Evolutionary conservation across 257 asterid genomes (phyloP), one percentile per base, ranked within the genome.

Genomic region (Nyctanthes arbortristis): DNA sequence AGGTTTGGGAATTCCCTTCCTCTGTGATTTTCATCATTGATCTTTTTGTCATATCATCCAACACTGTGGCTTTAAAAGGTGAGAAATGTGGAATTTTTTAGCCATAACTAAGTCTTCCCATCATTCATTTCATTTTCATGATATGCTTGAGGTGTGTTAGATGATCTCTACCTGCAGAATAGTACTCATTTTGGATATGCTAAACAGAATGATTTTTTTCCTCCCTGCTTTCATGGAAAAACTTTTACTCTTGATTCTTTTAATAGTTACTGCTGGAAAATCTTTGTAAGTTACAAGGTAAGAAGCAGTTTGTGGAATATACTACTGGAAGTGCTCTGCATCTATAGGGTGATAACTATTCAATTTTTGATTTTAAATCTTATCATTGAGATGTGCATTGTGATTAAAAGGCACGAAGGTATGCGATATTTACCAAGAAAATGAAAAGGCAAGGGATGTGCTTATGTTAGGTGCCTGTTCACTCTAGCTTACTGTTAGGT

Each of bases 1-100:
- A 91, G 96, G 96, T 91, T 35, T 92, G 96, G 96, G 91, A 89
- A 65, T 89, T 92, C 63, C 96, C 96, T 69, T 73, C 86, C 68
- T 84, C 94, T 0, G 85, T 81, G 82, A 68, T 84, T 71, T 77
- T 80, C 80, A 85, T 92, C 77, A 70, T 86, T 57, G 95, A 89
- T 77, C 77, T 88, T 77, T 84, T 92, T 86, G 88, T 89, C 78
- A 61, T 89, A 67, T 89, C 98, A 57, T 89, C 96, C 74, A 89
- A 88, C 65, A 79, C 79, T 13, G 86, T 92, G 77, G 96, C 98
- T 73, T 81, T 92, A 37, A 77, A 83, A 81, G 96, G 97, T 91
- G 62, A 20, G 77, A 13, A 54, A 52, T 71, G 25, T 70, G 32
- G 47, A 36, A 68, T 39, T 57, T 55, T 70, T 3, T 11, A 28